A percentile compares a stretch with the other conserved stretches of the same genome.
Evolutionary conservation across 2,329 filamentous ascomycete species (phyloP).

Genomic region (Arthrobotrys sinensis): DNA sequence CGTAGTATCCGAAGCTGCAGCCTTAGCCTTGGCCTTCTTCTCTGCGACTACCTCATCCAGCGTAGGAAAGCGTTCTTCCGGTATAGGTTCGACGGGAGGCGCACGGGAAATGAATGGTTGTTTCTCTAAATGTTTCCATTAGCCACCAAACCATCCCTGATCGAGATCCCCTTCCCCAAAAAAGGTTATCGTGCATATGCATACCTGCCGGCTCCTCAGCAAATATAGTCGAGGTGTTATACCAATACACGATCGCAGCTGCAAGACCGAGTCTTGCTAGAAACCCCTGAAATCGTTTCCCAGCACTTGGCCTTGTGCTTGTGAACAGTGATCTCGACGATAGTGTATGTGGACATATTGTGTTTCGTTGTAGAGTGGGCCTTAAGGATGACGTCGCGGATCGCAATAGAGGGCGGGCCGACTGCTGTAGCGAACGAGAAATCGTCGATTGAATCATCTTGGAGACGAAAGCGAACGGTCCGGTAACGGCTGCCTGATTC

Average conservation of each 20-base stretch:
- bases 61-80: conserved; percentile 64
- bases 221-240: conserved; percentile 90
- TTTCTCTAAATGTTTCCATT: conserved; percentile 45
- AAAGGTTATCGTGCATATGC: conserved; percentile 66
- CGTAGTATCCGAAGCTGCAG: conserved; percentile 35
- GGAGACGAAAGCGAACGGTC: conserved; percentile 22
- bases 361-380: conserved; percentile 31
- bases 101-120: conserved; percentile 60
- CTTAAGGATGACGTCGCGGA: conserved; percentile 51
- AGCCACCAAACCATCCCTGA: not conserved
- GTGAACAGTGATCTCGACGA: conserved; percentile 67
- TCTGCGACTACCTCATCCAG: conserved; percentile 63
- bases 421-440: conserved; percentile 59
- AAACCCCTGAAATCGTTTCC: conserved; percentile 86
- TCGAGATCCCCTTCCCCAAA: not conserved
- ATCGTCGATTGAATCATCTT: conserved; percentile 48
- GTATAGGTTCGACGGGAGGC: conserved; percentile 60
- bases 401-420: conserved; percentile 52
- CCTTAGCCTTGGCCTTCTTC: conserved; percentile 48
- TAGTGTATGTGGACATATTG: conserved; percentile 33
- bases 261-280: conserved; percentile 82
- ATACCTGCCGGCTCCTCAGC: conserved; percentile 84
- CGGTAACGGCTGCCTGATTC: conserved; percentile 33
- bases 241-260: conserved; percentile 86
- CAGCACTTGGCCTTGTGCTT: conserved; percentile 75